Percentiles rank a stretch among this genome's conserved stretches.
These are phyloP conservation scores for Colletotrichum sp. DNA, from an alignment of 2,329 filamentous ascomycete genomes.

Conservation along the genomic window DNA sequence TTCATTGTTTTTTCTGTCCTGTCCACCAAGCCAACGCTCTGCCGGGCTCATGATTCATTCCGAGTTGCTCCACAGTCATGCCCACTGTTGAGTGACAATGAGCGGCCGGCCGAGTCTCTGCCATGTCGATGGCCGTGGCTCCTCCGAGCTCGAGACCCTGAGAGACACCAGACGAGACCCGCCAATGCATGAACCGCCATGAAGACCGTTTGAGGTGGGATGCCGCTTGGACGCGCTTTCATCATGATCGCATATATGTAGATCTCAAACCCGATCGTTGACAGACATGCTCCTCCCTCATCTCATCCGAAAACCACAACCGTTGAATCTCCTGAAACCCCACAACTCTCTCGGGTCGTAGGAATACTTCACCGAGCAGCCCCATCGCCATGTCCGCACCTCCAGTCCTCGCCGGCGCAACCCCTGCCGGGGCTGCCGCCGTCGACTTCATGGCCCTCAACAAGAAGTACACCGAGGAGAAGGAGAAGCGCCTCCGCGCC, in stretches of 20 bases:
- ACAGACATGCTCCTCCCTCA: neutral
- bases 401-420: neutral
- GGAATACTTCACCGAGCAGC: neutral
- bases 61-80: neutral
- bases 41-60: neutral
- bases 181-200: neutral
- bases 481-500: slow-evolving; percentile 33
- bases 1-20: neutral
- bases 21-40: neutral
- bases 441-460: slow-evolving; percentile 24
- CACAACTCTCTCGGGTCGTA: neutral
- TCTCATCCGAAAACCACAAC: neutral
- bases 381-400: neutral
- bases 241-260: neutral
- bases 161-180: neutral
- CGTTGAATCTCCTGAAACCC: neutral
- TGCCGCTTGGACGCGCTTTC: neutral
- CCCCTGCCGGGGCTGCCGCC: neutral
- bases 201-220: neutral
- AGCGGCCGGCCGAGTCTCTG: neutral
- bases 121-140: neutral
- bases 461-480: slow-evolving; percentile 38
- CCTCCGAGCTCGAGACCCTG: neutral
- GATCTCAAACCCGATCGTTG: neutral
- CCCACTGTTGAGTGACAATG: neutral